Evolutionary conservation across 2,329 filamentous ascomycete species (phyloP).

Genomic region (Pezicula carpinea): DNA sequence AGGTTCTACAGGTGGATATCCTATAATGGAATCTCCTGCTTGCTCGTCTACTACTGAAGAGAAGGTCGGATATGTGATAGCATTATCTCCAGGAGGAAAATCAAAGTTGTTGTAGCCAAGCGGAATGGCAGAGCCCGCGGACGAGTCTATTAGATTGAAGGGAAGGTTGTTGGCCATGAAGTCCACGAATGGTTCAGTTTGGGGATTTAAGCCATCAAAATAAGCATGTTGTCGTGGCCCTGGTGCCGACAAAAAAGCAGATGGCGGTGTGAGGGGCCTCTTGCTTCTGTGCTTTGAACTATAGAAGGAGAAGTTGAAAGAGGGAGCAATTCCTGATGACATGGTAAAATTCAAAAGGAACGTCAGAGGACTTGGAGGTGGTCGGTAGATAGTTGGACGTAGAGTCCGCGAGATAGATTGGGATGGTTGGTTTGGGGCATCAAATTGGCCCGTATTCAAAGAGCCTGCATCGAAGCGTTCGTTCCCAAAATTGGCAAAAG

Average conservation of each 20-base stretch:
- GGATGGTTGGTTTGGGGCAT: neutral
- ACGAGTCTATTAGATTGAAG: too few relatives aligned
- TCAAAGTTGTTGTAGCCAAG: too few relatives aligned
- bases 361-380: neutral
- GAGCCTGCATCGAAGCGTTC: too few relatives aligned
- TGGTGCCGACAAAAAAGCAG: neutral
- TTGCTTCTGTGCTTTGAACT: neutral
- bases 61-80: too few relatives aligned
- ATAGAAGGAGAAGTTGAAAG: neutral
- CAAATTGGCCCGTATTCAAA: too few relatives aligned
- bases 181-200: neutral
- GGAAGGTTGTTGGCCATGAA: too few relatives aligned
- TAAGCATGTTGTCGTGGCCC: neutral
- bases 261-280: neutral
- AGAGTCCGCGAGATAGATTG: neutral
- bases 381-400: neutral
- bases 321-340: neutral
- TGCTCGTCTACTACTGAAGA: too few relatives aligned
- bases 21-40: neutral
- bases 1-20: neutral
- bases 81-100: too few relatives aligned
- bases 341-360: neutral
- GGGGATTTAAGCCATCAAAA: neutral
- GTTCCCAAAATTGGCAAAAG: too few relatives aligned
- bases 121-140: too few relatives aligned